These are phyloP conservation scores for Daldinia sp. DNA, from an alignment of 2,329 filamentous ascomycete genomes.

Conservation along the genomic window DNA sequence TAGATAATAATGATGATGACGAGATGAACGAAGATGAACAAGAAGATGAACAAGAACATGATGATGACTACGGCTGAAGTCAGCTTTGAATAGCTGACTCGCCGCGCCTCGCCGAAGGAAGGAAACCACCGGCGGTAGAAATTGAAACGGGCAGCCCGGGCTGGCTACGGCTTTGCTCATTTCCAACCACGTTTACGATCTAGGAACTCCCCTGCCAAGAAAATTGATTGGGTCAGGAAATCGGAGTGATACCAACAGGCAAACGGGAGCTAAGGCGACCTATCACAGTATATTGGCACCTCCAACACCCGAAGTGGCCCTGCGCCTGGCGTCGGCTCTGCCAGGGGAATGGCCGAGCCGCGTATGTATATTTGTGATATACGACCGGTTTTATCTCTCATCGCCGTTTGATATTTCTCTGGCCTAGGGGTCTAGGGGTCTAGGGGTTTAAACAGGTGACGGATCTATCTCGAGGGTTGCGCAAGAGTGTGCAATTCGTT, in stretches of 20 bases:
- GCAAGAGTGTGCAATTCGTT: conserved; percentile 9
- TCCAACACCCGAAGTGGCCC: conserved; percentile 27
- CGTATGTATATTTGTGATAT: conserved; percentile 10
- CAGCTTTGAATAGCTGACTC: conserved; percentile 10
- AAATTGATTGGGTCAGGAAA: conserved; percentile 21
- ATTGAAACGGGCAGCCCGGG: conserved; percentile 24
- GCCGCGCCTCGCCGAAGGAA: conserved; percentile 11
- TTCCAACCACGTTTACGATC: conserved; percentile 25
- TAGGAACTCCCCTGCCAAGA: conserved; percentile 26
- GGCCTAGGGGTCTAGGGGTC: conserved; percentile 19
- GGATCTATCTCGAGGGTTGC: conserved; percentile 6
- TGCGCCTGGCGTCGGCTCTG: conserved; percentile 35
- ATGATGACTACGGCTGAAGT: conserved; percentile 2
- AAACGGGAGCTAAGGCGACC: conserved; percentile 9
- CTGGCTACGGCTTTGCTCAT: conserved; percentile 29
- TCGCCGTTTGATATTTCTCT: conserved; percentile 21
- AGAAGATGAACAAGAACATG: conserved; percentile 3
- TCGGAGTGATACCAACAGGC: conserved; percentile 19
- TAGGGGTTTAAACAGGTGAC: conserved; percentile 25
- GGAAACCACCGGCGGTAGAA: conserved; percentile 10
- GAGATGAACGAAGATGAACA: too few relatives aligned
- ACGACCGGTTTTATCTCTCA: conserved; percentile 18
- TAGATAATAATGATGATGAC: conserved; percentile 1
- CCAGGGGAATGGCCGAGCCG: conserved; percentile 13
- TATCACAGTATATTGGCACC: conserved; percentile 14